These are phyloP conservation scores for Symbiodinium natans DNA, from an alignment of 73 alveolate species.

Conservation along the genomic window DNA sequence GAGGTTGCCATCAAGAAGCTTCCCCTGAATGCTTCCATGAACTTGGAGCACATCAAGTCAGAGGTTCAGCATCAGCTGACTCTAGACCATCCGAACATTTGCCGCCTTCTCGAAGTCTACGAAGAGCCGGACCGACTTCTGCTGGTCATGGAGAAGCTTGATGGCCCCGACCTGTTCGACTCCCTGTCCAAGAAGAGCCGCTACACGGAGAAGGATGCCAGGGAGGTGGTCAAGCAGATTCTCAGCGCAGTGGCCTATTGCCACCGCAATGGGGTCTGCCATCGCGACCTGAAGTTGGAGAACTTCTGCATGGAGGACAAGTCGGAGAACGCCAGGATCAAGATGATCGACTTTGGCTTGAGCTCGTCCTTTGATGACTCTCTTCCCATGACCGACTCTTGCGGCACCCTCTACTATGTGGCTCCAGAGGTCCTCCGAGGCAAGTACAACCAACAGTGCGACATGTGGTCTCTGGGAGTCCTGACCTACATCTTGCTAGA, in stretches of 20 bases:
- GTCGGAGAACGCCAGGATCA: constrained; percentile 72
- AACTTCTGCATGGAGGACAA: constrained; percentile 30
- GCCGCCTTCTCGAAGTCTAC: constrained; percentile 57
- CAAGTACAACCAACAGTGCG: neutral
- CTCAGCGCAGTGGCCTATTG: constrained; percentile 71
- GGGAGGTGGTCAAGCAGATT: constrained; percentile 46
- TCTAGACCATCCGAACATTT: constrained; percentile 78
- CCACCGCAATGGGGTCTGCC: constrained; percentile 57
- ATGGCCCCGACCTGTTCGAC: constrained; percentile 69
- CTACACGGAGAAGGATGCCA: constrained; percentile 67
- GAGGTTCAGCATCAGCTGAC: constrained; percentile 77
- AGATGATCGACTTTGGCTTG: constrained; percentile 90
- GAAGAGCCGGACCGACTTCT: constrained; percentile 74
- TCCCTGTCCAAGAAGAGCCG: constrained; percentile 53
- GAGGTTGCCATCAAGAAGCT: constrained; percentile 73
- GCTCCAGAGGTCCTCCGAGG: constrained; percentile 84
- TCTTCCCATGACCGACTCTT: constrained; percentile 82
- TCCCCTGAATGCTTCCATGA: constrained; percentile 5
- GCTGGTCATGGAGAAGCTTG: constrained; percentile 78
- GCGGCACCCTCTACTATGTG: constrained; percentile 68
- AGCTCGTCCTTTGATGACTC: constrained; percentile 32
- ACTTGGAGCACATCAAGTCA: neutral
- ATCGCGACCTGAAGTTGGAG: constrained; percentile 8
- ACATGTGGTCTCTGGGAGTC: constrained; percentile 66
- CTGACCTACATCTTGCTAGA: constrained; percentile 66